A percentile compares a stretch with the other conserved stretches of the same genome.
These are phyloP conservation scores for Arabis alpina DNA, from an alignment of 345 rosid genomes.

Conservation along the genomic window DNA sequence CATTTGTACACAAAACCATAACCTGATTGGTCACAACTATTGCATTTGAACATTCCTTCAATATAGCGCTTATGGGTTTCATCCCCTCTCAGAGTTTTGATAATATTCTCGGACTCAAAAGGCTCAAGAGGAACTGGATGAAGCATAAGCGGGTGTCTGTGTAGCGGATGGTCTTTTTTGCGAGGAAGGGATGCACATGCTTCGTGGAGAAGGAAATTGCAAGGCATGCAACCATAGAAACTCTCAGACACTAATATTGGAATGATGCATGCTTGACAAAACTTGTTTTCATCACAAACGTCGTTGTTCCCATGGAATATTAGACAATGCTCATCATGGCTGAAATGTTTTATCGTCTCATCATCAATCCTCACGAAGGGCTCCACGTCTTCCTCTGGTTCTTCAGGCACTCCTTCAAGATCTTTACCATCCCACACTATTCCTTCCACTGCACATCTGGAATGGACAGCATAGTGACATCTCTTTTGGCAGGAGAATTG, in stretches of 20 bases:
- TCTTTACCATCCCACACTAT: background rate
- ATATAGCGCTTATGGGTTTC: too few relatives aligned
- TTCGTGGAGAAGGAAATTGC: background rate
- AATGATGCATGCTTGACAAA: background rate
- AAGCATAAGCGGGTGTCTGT: conserved; percentile 4
- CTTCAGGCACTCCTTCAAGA: conserved; percentile 1
- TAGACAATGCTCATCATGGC: background rate
- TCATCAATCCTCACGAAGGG: background rate
- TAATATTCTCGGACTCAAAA: too few relatives aligned
- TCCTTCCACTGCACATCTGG: background rate
- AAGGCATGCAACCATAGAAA: background rate
- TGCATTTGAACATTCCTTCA: background rate
- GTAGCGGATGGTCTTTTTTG: background rate
- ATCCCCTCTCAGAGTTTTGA: too few relatives aligned
- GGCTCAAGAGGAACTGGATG: background rate
- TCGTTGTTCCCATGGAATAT: too few relatives aligned
- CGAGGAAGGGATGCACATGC: background rate
- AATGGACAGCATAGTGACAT: conserved; percentile 4
- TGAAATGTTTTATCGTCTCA: background rate
- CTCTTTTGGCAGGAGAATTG: background rate
- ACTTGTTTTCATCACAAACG: background rate
- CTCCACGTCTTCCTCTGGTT: background rate
- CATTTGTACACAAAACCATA: background rate
- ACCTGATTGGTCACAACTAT: background rate
- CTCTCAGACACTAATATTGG: background rate